A percentile compares a stretch with the other conserved stretches of the same genome.
Conservation (phyloP, 495 filamentous ascomycete genomes). For the Glarea lozoyensis region DNA sequence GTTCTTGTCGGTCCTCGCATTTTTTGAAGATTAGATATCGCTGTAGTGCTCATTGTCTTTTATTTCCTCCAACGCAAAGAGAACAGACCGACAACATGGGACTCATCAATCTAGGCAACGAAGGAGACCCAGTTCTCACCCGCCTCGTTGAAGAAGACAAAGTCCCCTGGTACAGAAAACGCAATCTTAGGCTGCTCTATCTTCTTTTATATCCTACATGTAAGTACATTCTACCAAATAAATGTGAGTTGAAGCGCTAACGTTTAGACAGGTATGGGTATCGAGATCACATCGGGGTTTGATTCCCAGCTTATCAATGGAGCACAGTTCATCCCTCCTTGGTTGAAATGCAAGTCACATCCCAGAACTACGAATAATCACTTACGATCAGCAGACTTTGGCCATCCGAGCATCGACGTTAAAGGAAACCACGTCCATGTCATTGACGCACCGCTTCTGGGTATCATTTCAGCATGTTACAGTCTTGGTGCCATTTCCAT, state of each 20-base stretch:
- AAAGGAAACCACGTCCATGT: neutral
- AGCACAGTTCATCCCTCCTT: slow-evolving; percentile 50
- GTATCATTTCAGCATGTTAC: slow-evolving; percentile 25
- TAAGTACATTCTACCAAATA: too few relatives aligned
- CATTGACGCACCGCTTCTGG: slow-evolving; percentile 3
- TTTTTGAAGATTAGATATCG: neutral
- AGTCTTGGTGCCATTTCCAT: slow-evolving; percentile 37
- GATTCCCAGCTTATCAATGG: slow-evolving; percentile 66
- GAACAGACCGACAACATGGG: neutral
- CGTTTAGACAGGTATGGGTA: too few relatives aligned
- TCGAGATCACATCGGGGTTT: slow-evolving; percentile 65
- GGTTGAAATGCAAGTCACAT: slow-evolving; percentile 41
- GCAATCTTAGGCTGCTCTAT: slow-evolving; percentile 51
- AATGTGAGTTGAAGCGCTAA: too few relatives aligned
- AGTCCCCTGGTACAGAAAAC: slow-evolving; percentile 54
- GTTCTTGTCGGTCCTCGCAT: too few relatives aligned
- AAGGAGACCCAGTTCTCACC: slow-evolving; percentile 37
- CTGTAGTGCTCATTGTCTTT: neutral
- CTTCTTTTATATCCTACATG: slow-evolving; percentile 54
- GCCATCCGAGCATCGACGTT: neutral
- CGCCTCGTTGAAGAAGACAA: slow-evolving; percentile 45
- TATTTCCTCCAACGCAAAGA: too few relatives aligned
- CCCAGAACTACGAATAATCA: neutral
- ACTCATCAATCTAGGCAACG: neutral
- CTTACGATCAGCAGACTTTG: neutral